phyloP scores from a whole-genome alignment of 176 grass and related monocot species.

The Oryza nivara region DNA sequence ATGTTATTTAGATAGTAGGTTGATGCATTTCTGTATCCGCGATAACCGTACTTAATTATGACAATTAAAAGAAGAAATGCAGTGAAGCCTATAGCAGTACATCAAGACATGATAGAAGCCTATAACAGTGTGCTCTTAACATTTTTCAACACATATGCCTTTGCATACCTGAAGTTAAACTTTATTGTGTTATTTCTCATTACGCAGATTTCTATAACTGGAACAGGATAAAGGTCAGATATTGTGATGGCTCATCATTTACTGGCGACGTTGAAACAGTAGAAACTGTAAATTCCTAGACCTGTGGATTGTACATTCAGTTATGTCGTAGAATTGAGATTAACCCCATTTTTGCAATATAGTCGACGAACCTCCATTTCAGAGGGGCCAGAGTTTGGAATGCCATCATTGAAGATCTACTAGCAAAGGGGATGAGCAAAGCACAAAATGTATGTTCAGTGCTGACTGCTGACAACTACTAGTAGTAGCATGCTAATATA shows the following conservation, averaged over 20 bases:
- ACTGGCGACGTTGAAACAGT: conserved; percentile 69
- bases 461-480: background rate
- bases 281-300: conserved; percentile 40
- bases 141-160: conserved; percentile 9
- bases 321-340: background rate
- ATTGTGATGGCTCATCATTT: conserved; percentile 86
- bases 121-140: background rate
- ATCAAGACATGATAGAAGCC: background rate
- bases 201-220: conserved; percentile 80
- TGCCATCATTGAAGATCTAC: conserved; percentile 79
- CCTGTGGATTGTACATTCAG: background rate
- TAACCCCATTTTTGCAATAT: conserved; percentile 29
- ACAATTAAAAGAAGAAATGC: background rate
- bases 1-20: too few species aligned
- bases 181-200: background rate
- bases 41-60: background rate
- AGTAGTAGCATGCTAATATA: background rate
- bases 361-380: conserved; percentile 70
- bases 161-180: background rate
- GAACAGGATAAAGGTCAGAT: conserved; percentile 83
- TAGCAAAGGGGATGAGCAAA: conserved; percentile 72
- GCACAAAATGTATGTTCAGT: conserved; percentile 60
- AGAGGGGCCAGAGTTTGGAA: conserved; percentile 79
- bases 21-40: background rate
- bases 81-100: background rate